A percentile compares a stretch with the other conserved stretches of the same genome.
phyloP scores from a whole-genome alignment of 768 basidiomycete species.

The Suillus americanus region DNA sequence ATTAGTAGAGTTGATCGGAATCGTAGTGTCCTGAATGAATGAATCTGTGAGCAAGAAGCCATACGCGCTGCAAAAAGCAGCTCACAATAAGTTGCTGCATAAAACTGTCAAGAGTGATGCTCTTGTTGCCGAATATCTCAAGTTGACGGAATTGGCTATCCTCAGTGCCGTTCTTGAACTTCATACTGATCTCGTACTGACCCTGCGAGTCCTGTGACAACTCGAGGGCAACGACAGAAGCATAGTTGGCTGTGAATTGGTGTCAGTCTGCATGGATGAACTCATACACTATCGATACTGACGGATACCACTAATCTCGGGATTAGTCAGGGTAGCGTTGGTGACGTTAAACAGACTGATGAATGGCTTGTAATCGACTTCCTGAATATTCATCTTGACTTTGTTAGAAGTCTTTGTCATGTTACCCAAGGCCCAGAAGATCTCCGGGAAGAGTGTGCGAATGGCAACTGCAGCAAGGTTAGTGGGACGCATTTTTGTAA shows the following conservation, averaged over 20 bases:
- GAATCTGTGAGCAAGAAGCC: not conserved
- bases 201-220: slow-evolving; percentile 61
- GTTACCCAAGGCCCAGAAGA: slow-evolving; percentile 70
- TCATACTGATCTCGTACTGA: slow-evolving; percentile 72
- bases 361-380: slow-evolving; percentile 87
- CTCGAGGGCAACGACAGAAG: slow-evolving; percentile 73
- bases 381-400: slow-evolving; percentile 72
- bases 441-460: slow-evolving; percentile 29
- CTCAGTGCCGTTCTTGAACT: slow-evolving; percentile 77
- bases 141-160: slow-evolving; percentile 54
- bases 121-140: slow-evolving; percentile 59
- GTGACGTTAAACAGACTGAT: slow-evolving; percentile 83
- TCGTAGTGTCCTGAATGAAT: slow-evolving; percentile 18
- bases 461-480: slow-evolving; percentile 60
- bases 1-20: slow-evolving; percentile 31
- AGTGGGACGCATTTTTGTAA: not conserved
- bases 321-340: slow-evolving; percentile 56
- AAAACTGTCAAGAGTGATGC: slow-evolving; percentile 18
- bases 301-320: slow-evolving; percentile 67
- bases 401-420: slow-evolving; percentile 75
- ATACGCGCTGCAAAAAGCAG: not conserved
- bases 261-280: not conserved
- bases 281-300: slow-evolving; percentile 25
- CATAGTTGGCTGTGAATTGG: slow-evolving; percentile 59
- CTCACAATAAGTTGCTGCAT: slow-evolving; percentile 21